Conservation (phyloP, 352 stramenopile species). For the Globisporangium paroecandrum region DNA sequence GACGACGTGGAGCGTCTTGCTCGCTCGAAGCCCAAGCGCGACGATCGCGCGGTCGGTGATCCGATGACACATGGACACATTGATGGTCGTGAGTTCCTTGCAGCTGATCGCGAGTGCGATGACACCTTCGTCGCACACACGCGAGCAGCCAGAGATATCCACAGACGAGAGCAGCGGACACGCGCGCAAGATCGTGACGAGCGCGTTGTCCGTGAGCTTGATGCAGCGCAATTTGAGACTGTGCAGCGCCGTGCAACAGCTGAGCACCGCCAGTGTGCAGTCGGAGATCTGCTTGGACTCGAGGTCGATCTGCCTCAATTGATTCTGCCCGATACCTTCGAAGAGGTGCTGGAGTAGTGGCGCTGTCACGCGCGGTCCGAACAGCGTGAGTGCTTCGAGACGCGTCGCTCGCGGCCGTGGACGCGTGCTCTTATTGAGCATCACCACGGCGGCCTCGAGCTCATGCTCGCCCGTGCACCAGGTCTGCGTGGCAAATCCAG, state of each 20-base stretch:
- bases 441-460: conserved; percentile 39
- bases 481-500: conserved; percentile 29
- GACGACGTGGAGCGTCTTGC: conserved; percentile 33
- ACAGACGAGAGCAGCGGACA: conserved; percentile 45
- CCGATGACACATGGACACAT: conserved; percentile 79
- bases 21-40: conserved; percentile 39
- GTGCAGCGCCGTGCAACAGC: conserved; percentile 31
- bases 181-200: conserved; percentile 37
- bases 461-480: conserved; percentile 70
- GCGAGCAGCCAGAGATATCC: conserved; percentile 70
- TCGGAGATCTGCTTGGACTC: conserved; percentile 76
- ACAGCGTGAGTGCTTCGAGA: conserved; percentile 52
- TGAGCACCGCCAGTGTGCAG: conserved; percentile 33
- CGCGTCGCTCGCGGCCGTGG: conserved; percentile 22
- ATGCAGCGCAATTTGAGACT: conserved; percentile 62
- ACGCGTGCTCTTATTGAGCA: conserved; percentile 19
- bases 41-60: conserved; percentile 69
- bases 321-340: conserved; percentile 27
- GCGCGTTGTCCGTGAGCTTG: conserved; percentile 57
- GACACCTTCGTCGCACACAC: conserved; percentile 77
- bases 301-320: conserved; percentile 49
- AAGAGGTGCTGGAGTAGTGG: conserved; percentile 42
- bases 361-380: conserved; percentile 52
- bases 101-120: conserved; percentile 59
- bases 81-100: conserved; percentile 40